Evolutionary conservation across 495 filamentous ascomycete genomes (phyloP).

Genomic region (Cenococcum geophilum): DNA sequence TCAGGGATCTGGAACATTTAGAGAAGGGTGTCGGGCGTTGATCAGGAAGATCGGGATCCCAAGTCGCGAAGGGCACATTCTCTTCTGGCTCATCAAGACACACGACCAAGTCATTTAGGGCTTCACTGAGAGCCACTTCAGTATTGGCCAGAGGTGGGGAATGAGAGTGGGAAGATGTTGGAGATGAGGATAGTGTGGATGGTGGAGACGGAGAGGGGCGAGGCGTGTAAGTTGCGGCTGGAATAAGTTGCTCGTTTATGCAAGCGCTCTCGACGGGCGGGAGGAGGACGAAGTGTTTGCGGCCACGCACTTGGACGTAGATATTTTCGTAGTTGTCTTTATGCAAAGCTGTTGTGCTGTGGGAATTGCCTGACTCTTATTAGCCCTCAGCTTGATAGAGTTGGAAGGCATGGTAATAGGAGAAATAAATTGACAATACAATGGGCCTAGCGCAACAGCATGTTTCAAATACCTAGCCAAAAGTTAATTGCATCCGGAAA

Average conservation of each 20-base stretch:
- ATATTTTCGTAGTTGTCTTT: conserved; percentile 78
- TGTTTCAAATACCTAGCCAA: conserved; percentile 53
- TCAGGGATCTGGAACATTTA: conserved; percentile 47
- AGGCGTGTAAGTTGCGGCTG: conserved; percentile 46
- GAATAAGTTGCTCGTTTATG: conserved; percentile 53
- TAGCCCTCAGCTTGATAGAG: not conserved
- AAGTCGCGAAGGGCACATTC: conserved; percentile 56
- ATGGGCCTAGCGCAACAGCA: no score
- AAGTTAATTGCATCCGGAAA: conserved; percentile 67
- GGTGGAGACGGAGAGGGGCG: not conserved
- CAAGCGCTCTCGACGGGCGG: conserved; percentile 58
- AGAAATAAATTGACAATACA: no score
- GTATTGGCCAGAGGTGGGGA: not conserved
- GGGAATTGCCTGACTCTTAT: conserved; percentile 44
- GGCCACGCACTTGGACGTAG: conserved; percentile 64
- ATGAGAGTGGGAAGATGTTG: not conserved
- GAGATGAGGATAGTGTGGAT: not conserved
- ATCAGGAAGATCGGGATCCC: conserved; percentile 60
- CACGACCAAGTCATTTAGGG: conserved; percentile 33
- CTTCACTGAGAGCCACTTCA: conserved; percentile 5
- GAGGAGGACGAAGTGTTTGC: conserved; percentile 64
- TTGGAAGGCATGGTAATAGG: not conserved
- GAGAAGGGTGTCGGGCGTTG: conserved; percentile 49
- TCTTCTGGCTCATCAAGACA: conserved; percentile 35
- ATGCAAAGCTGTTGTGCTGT: conserved; percentile 61